A percentile compares a stretch with the other conserved stretches of the same genome.
phyloP scores from a whole-genome alignment of 2,329 filamentous ascomycete genomes.

The Fusarium pseudoanthophilum region DNA sequence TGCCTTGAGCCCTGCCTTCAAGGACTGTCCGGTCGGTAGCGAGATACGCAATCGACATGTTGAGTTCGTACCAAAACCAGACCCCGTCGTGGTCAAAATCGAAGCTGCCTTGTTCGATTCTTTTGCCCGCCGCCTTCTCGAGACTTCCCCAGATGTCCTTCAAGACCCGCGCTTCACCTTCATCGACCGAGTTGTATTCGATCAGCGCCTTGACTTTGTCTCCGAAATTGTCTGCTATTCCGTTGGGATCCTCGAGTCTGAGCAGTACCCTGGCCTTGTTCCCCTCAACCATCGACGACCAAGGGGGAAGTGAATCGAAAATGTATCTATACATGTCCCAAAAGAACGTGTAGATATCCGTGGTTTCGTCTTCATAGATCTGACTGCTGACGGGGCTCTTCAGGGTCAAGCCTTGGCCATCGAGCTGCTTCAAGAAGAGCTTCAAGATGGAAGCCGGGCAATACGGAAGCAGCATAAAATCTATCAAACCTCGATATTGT shows the following conservation, averaged over 20 bases:
- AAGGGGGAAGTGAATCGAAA: background rate
- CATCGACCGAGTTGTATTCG: background rate
- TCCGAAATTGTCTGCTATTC: background rate
- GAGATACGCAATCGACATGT: background rate
- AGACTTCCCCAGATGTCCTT: background rate
- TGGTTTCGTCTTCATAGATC: background rate
- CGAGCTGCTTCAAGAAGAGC: background rate
- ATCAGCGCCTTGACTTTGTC: background rate
- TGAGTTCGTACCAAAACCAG: background rate
- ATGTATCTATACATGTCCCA: background rate
- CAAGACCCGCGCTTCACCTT: background rate
- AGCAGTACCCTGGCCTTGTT: background rate
- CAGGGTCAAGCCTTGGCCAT: background rate
- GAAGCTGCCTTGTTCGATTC: background rate
- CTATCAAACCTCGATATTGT: accelerated
- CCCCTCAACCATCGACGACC: no score
- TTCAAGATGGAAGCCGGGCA: background rate
- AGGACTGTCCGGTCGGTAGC: background rate
- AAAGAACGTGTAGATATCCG: background rate
- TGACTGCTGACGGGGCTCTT: background rate
- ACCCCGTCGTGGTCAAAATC: background rate
- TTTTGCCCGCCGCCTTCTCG: background rate
- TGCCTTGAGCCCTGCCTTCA: background rate
- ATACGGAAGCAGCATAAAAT: background rate
- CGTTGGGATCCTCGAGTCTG: background rate